Base-by-base conservation (phyloP, 2,329 filamentous ascomycete genomes). In the Scleromitrula shiraiana region DNA sequence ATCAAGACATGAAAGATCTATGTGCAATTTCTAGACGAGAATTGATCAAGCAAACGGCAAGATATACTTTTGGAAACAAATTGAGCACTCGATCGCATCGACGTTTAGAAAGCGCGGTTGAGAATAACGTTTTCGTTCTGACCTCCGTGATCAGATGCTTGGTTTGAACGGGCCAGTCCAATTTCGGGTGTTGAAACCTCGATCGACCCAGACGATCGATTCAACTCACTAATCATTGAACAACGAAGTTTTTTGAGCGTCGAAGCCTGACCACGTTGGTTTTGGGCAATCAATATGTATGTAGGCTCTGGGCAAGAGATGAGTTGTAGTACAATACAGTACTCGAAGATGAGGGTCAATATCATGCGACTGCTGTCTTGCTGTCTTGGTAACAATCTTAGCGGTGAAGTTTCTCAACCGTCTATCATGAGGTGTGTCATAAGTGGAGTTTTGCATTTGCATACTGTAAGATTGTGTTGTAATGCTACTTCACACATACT, bases 311-410 rank as follows among this genome's bases (percentile, higher is more conserved):
- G 23, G 29, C 14, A 23, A 26, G 19, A 27, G 19, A 46, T 40
- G 36, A 46, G 37, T 26, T 47, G 27, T 41, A 35, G 45, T 35
- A 47, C 29, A n/a, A n/a, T n/a, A 22, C 17, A 12, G 26, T 27
- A 27, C 26, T 38, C 8, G 42, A 33, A 47, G 38, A 47, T 32
- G 38, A 40, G 38, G 41, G 24, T 29, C 17, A 20, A 33, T 5
- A 33, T 35, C 37, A 35, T 29, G 38, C 22, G 23, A 36, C 37
- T 22, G 45, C 42, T 41, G 45, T 36, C 45, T 17, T 22, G 45
- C 42, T 41, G 45, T 36, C 45, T 17, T 19, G 45, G 22, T 47
- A 47, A 47, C 45, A 47, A 47, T 42, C 45, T 47, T 38, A 42
- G 45, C 45, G 45, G 45, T 47, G 45, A 47, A 22, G 45, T 47